Percentiles rank a stretch among this genome's conserved stretches.
phyloP scores from a whole-genome alignment of 148 eudicot genomes.

The Pharnaceum exiguum region DNA sequence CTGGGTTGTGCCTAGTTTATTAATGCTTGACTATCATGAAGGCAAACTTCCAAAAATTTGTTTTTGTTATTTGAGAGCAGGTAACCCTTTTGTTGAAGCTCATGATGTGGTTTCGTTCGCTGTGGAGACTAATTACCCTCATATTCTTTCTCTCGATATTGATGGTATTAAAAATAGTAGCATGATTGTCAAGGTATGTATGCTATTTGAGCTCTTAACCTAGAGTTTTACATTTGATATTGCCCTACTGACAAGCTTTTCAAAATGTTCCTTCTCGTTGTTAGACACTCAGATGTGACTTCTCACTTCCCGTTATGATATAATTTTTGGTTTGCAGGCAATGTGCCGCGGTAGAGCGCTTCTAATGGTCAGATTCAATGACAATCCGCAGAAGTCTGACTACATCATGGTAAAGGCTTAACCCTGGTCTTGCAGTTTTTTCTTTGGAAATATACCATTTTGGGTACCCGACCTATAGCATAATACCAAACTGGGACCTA shows the following conservation, averaged over 20 bases:
- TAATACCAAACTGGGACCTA: too few relatives aligned
- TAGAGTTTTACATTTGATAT: too few relatives aligned
- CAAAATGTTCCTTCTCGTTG: background rate
- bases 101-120: constrained; percentile 37
- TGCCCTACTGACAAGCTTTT: too few relatives aligned
- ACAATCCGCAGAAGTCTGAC: constrained; percentile 54
- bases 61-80: constrained; percentile 30
- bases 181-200: constrained; percentile 45
- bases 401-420: constrained; percentile 49
- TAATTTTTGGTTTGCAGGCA: constrained; percentile 35
- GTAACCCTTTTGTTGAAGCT: constrained; percentile 77
- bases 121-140: constrained; percentile 59
- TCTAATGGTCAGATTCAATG: constrained; percentile 42
- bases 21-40: background rate
- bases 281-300: constrained; percentile 3
- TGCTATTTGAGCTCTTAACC: too few relatives aligned
- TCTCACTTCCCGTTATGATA: background rate
- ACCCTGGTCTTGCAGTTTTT: background rate
- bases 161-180: constrained; percentile 36
- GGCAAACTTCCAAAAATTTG: background rate
- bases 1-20: background rate
- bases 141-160: constrained; percentile 48
- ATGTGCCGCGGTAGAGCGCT: constrained; percentile 66
- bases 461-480: too few relatives aligned
- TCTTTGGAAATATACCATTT: background rate